These are phyloP conservation scores for Phytophthora pinifolia DNA, from an alignment of 352 stramenopile genomes.

Conservation along the genomic window DNA sequence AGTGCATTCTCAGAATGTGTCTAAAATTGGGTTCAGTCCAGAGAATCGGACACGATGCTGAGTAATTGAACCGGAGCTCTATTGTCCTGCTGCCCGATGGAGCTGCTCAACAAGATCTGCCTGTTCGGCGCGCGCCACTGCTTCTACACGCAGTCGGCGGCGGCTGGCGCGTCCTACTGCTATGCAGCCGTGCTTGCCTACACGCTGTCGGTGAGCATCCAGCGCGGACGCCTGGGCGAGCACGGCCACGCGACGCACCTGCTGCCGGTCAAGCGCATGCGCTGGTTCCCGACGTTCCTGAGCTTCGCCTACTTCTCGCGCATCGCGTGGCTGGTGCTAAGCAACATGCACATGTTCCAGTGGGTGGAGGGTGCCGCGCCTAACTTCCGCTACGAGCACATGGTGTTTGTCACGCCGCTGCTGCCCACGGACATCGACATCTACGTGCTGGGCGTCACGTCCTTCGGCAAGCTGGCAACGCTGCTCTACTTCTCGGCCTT, in stretches of 20 bases:
- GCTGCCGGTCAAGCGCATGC: constrained; percentile 78
- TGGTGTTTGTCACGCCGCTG: constrained; percentile 67
- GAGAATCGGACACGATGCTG: too few species aligned
- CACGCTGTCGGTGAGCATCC: constrained; percentile 75
- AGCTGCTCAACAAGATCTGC: constrained; percentile 68
- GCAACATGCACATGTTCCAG: constrained; percentile 82
- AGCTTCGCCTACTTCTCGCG: constrained; percentile 69
- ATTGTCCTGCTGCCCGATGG: too few species aligned
- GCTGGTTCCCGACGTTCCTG: constrained; percentile 82
- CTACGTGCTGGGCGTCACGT: constrained; percentile 78
- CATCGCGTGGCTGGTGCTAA: constrained; percentile 75
- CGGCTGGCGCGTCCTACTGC: constrained; percentile 62
- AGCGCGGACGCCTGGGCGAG: constrained; percentile 65
- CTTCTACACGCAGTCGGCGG: constrained; percentile 75
- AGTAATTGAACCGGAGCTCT: too few species aligned
- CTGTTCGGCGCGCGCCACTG: constrained; percentile 73
- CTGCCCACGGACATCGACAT: constrained; percentile 80
- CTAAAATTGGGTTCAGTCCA: too few species aligned
- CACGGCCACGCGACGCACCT: constrained; percentile 83
- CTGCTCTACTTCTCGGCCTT: constrained; percentile 84
- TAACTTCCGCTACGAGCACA: constrained; percentile 66
- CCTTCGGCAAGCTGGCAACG: constrained; percentile 73
- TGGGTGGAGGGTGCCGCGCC: constrained; percentile 56
- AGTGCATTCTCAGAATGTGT: too few species aligned
- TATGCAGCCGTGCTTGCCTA: constrained; percentile 68